Evolutionary conservation across 1,284 basidiomycete genomes (phyloP), one percentile per base, ranked within the genome.

Genomic region (Ceratobasidium sp.): DNA sequence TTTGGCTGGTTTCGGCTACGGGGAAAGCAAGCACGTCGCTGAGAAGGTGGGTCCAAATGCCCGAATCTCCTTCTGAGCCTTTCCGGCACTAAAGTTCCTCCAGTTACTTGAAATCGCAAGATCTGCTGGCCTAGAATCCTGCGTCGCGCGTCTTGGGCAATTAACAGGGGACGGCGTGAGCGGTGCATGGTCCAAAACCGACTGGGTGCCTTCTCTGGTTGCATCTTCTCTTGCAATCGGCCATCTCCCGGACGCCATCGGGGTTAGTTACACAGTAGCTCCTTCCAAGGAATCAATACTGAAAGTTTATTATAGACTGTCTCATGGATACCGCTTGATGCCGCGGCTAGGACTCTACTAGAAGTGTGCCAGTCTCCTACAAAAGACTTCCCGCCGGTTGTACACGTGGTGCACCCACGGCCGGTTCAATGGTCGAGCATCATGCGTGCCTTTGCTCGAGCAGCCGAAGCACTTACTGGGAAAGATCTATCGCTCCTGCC

Each of bases 21-120:
- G 80, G 4, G 80, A 80, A 33, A 78, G 76, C 67, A 80, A 80
- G 55, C 77, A 77, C 42, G 79, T 79, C 58, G 79, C 79, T 39
- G 80, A 80, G 56, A 79, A 64, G 66, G 75, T 77, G 23, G 28
- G 26, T 23, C 20, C 5, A 49, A 55, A n/a, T 39, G 33, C 39
- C 40, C 39, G 18, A 10, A 44, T 33, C 6, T 28, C 10, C 23
- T 9, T 12, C 49, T 13, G 42, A 63, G n/a, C 20, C 20, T 53
- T 55, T 55, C 42, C 63, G 40, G 53, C 15, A 23, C 60, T 55
- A 12, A 64, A 12, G 7, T 44, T 33, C n/a, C 13, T 20, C 9
- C 33, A 78, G 68, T 28, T 80, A 12, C 63, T 80, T 2, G 73
- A 77, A 20, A 28, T 53, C 9, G 80, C 75, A 9, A 63, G 39